These are phyloP conservation scores for Globisporangium cederbergense DNA, from an alignment of 352 stramenopile genomes.

Conservation along the genomic window DNA sequence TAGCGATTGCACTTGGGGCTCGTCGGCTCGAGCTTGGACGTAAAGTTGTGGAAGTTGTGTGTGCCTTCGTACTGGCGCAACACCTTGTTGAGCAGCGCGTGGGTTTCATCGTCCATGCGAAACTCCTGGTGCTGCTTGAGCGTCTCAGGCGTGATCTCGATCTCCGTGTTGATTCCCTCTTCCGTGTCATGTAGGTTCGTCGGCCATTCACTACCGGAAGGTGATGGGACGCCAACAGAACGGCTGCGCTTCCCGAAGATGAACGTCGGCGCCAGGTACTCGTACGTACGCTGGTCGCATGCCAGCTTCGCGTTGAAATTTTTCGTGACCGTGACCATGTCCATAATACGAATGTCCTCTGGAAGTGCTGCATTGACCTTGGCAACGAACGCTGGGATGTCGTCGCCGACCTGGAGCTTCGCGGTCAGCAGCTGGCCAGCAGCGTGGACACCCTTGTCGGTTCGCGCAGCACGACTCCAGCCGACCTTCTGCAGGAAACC, in stretches of 20 bases:
- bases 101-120: constrained; percentile 55
- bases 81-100: constrained; percentile 43
- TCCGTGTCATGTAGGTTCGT: constrained; percentile 38
- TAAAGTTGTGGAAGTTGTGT: constrained; percentile 98
- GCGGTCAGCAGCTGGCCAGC: constrained; percentile 79
- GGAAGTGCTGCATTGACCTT: constrained; percentile 77
- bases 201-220: constrained; percentile 23
- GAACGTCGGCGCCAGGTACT: constrained; percentile 89
- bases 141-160: constrained; percentile 58
- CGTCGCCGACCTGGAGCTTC: constrained; percentile 83
- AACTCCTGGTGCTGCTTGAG: constrained; percentile 73
- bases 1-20: constrained; percentile 86
- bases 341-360: constrained; percentile 76
- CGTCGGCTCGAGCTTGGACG: constrained; percentile 82
- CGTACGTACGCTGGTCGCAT: constrained; percentile 88
- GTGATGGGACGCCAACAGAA: background rate
- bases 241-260: constrained; percentile 59
- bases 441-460: constrained; percentile 90
- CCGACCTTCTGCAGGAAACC: constrained; percentile 89
- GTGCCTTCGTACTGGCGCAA: constrained; percentile 81
- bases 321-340: constrained; percentile 86
- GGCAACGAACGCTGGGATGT: constrained; percentile 57
- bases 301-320: constrained; percentile 90
- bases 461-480: constrained; percentile 86
- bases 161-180: constrained; percentile 28